Evolutionary conservation across 352 stramenopile species (phyloP), one percentile per base, ranked within the genome.

Genomic region (Phytophthora megakarya): DNA sequence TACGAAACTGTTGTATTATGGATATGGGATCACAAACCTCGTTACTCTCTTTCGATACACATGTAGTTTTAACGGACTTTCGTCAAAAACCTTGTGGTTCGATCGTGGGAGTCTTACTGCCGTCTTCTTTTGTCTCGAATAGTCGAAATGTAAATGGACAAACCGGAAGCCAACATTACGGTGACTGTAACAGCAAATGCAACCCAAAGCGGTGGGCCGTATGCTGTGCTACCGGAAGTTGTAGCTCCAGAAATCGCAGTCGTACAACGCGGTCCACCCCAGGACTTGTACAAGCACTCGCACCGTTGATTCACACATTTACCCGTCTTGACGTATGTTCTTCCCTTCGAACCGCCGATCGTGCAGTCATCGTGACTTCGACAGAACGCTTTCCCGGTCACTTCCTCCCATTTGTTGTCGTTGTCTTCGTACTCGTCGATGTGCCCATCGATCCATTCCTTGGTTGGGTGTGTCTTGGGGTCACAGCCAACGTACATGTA

Each of bases 401-500:
- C 81, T 6, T 72, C 67, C 13, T 75, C 39, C 26, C 32, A 40
- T 23, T 72, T 67, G 44, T 88, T 88, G 44, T 81, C 73, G 22
- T 64, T 32, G 51, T 90, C 81, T 61, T 78, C 54, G 51, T 85
- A 90, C 45, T 83, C 74, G 18, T 84, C 75, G 16, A 88, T 51
- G 28, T 88, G 81, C 1, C 25, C 76, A 1, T 84, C 64, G 49
- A 90, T 90, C 74, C 78, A 90, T 23, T 76, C 42, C 38, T 73
- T 80, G 21, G 75, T 90, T 15, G 80, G 80, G 49, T 89, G 79
- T 0, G 61, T 73, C 40, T 25, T 37, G 7, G 78, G 78, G 40
- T 86, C 72, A 35, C 80, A 89, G 16, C 72, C 78, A 4, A 85
- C 16, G n/a, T 69, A 51, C 78, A 89, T 88, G 53, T 66, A 69